Evolutionary conservation across 805 yeast species (phyloP), one percentile per base, ranked within the genome.

Genomic region (Saturnispora diversa): DNA sequence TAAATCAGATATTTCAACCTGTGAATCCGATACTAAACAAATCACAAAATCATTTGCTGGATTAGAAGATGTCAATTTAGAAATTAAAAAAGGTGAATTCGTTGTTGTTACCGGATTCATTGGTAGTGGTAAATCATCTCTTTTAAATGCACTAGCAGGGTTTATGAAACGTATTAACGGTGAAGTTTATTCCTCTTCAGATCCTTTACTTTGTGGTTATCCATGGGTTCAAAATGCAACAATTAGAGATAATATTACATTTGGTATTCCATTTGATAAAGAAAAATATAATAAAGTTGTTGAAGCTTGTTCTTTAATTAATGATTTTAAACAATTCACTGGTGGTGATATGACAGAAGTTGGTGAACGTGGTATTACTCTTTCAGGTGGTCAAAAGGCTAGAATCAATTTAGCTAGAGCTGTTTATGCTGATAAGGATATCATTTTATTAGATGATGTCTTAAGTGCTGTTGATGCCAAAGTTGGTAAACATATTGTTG

Each of bases 301-400:
- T 11, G 60, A 68, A 28, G 80, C 80, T 1, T 84, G 94, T 59
- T 78, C 86, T 0, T 60, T 84, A 44, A 66, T 64, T 24, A 72
- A 70, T 34, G 95, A 84, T 58, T 66, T 84, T 47, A 70, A 72
- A 4, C 68, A 74, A 33, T 60, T 85, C 25, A 81, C 83, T 8
- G 85, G 78, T 28, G 90, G 90, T 23, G 94, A 85, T 51, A 52
- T 59, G 40, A 83, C 94, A 0, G 84, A 82, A 56, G 82, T 84
- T 50, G 94, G 94, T 46, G 94, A 84, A 56, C 70, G 84, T 56
- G 94, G 94, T 52, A 77, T 84, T 35, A 83, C 92, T 0, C 62
- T 84, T 31, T 80, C 90, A n/a, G 94, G 94, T 42, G 94, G 94
- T 38, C 94, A 84, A 57, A 84, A 84, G 64, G 90, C 94, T 0